These are phyloP conservation scores for Ehretia macrophylla DNA, from an alignment of 257 asterid genomes.

Conservation along the genomic window DNA sequence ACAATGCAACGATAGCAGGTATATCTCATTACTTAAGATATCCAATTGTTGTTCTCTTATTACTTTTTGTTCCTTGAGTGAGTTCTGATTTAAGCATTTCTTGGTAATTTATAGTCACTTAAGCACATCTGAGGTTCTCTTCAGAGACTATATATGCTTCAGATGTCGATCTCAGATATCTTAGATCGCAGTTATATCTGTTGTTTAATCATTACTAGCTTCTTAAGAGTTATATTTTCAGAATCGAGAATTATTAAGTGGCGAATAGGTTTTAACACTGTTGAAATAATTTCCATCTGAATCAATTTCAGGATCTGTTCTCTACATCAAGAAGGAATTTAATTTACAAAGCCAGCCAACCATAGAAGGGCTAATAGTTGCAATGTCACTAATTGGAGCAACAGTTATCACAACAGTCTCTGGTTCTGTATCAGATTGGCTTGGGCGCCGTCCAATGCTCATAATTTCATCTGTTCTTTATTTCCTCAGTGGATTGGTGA, in stretches of 20 bases:
- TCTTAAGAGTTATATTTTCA: too few relatives aligned
- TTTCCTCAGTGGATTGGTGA: conserved; percentile 77
- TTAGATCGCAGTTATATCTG: background rate
- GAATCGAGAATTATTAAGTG: too few relatives aligned
- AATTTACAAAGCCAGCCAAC: conserved; percentile 70
- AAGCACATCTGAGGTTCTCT: too few relatives aligned
- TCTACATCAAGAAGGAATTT: conserved; percentile 87
- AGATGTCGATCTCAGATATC: too few relatives aligned
- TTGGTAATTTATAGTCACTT: background rate
- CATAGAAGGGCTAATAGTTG: conserved; percentile 89
- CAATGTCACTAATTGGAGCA: conserved; percentile 94
- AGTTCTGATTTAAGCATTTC: background rate
- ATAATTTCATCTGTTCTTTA: conserved; percentile 71
- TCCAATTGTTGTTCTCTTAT: background rate
- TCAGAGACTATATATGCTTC: background rate
- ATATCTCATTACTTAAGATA: background rate
- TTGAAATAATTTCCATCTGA: conserved; percentile 8
- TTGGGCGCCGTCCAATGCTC: conserved; percentile 96
- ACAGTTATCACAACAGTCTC: conserved; percentile 90
- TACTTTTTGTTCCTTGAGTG: background rate
- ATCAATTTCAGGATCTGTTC: conserved; percentile 65
- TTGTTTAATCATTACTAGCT: too few relatives aligned
- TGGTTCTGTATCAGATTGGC: conserved; percentile 70
- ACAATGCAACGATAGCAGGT: conserved; percentile 98
- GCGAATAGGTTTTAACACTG: too few relatives aligned